Evolutionary conservation across 441 rosid genomes (phyloP).

Genomic region (Gossypium schwendimanii): DNA sequence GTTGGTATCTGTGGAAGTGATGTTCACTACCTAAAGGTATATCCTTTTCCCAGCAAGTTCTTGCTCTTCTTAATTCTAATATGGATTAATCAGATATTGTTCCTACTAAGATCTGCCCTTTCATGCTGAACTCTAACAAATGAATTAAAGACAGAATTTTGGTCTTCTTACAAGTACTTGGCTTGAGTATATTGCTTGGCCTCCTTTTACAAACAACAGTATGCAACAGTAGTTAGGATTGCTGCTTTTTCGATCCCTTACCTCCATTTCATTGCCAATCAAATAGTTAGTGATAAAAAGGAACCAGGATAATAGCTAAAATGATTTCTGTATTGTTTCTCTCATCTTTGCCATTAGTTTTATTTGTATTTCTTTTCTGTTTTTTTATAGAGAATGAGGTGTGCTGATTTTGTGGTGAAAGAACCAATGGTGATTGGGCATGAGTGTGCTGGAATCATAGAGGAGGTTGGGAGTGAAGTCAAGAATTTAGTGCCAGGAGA

Average conservation of each 20-base stretch:
- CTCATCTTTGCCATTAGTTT: background rate
- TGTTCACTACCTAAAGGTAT: constrained; percentile 87
- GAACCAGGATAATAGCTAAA: background rate
- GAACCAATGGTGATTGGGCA: constrained; percentile 95
- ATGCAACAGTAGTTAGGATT: background rate
- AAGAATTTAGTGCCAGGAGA: constrained; percentile 59
- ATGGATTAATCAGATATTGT: background rate
- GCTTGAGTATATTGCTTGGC: background rate
- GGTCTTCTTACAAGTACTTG: background rate
- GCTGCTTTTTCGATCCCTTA: background rate
- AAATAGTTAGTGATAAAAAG: background rate
- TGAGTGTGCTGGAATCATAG: constrained; percentile 85
- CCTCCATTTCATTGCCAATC: background rate
- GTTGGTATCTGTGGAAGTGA: constrained; percentile 95
- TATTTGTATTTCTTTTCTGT: background rate
- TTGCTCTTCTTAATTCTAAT: background rate
- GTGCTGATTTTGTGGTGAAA: constrained; percentile 67
- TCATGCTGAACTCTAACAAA: background rate
- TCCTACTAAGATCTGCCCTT: background rate
- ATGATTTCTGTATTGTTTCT: background rate
- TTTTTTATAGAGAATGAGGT: constrained; percentile 44
- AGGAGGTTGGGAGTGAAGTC: constrained; percentile 72
- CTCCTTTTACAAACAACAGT: background rate
- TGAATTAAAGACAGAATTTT: background rate
- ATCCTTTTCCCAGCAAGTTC: background rate